Evolutionary conservation across 2,329 filamentous ascomycete genomes (phyloP).

Genomic region (Talaromyces sp.): DNA sequence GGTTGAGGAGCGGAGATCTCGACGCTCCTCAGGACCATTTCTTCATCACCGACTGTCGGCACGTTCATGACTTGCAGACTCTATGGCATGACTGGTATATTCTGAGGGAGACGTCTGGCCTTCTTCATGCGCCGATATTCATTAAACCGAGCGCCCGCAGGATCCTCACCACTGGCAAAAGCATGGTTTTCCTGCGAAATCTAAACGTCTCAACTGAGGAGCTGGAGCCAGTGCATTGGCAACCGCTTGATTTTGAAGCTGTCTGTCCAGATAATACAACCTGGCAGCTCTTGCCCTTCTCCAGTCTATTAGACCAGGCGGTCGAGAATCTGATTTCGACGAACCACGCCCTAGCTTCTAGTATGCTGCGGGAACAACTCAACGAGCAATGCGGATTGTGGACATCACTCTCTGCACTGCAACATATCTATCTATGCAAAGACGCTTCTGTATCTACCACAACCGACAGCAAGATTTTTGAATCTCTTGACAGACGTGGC

Average conservation of each 20-base stretch:
- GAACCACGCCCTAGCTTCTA: constrained; percentile 69
- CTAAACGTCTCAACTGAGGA: constrained; percentile 52
- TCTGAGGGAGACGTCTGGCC: constrained; percentile 58
- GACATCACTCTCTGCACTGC: constrained; percentile 64
- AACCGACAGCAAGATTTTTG: constrained; percentile 70
- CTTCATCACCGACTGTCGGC: constrained; percentile 65
- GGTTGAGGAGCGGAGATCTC: constrained; percentile 80
- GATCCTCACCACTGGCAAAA: constrained; percentile 87
- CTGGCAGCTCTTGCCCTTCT: constrained; percentile 41
- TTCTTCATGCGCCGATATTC: constrained; percentile 70
- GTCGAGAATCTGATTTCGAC: constrained; percentile 76
- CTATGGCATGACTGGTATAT: constrained; percentile 76
- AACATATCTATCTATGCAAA: constrained; percentile 71
- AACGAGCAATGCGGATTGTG: constrained; percentile 68
- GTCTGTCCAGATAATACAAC: constrained; percentile 41
- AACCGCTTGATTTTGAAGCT: constrained; percentile 33
- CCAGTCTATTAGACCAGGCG: constrained; percentile 68
- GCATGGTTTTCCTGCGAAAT: constrained; percentile 76
- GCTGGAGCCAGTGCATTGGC: constrained; percentile 36
- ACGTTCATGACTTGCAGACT: constrained; percentile 58
- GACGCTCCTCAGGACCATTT: constrained; percentile 66
- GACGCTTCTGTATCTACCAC: constrained; percentile 67
- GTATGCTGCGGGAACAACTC: constrained; percentile 63
- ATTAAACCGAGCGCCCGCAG: constrained; percentile 66
- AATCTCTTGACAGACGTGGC: constrained; percentile 64